Percentiles rank a stretch among this genome's conserved stretches.
phyloP scores from a whole-genome alignment of 2,329 filamentous ascomycete genomes.

The Biscogniauxia marginata region DNA sequence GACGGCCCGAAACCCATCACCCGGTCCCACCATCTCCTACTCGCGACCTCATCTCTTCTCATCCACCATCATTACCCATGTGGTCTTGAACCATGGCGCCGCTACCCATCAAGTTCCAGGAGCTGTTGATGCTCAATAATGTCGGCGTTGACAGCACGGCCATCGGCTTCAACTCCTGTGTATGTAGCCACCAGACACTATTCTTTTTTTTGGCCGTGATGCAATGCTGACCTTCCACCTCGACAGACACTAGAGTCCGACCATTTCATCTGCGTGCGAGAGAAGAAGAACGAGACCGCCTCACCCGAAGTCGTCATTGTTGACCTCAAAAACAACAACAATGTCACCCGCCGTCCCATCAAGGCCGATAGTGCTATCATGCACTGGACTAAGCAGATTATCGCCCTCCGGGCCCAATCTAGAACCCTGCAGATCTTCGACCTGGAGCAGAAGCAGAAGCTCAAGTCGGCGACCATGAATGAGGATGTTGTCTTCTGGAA shows the following conservation, averaged over 20 bases:
- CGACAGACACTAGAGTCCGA: constrained; percentile 96
- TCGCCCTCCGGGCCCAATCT: constrained; percentile 91
- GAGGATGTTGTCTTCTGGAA: constrained; percentile 99
- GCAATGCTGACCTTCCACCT: constrained; percentile 20
- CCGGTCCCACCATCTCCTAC: neutral
- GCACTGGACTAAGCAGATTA: constrained; percentile 96
- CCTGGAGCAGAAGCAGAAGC: constrained; percentile 85
- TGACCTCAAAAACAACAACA: constrained; percentile 96
- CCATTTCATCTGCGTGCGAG: constrained; percentile 91
- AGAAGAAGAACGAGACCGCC: constrained; percentile 82
- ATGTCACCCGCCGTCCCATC: constrained; percentile 90
- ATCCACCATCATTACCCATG: constrained; percentile 26
- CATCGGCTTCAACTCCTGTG: constrained; percentile 86
- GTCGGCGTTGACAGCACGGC: constrained; percentile 45
- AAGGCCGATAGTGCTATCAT: constrained; percentile 99
- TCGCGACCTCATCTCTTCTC: neutral
- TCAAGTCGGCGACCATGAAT: constrained; percentile 94
- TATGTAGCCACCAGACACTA: constrained; percentile 46
- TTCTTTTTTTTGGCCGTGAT: neutral
- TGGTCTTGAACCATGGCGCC: constrained; percentile 54
- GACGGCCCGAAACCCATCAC: neutral
- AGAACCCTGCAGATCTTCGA: constrained; percentile 98
- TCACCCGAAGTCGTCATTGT: constrained; percentile 95
- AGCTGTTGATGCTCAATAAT: constrained; percentile 70
- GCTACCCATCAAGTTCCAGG: constrained; percentile 89